Conservation (phyloP, 2,329 filamentous ascomycete genomes). For the Thermomyces lanuginosus region DNA sequence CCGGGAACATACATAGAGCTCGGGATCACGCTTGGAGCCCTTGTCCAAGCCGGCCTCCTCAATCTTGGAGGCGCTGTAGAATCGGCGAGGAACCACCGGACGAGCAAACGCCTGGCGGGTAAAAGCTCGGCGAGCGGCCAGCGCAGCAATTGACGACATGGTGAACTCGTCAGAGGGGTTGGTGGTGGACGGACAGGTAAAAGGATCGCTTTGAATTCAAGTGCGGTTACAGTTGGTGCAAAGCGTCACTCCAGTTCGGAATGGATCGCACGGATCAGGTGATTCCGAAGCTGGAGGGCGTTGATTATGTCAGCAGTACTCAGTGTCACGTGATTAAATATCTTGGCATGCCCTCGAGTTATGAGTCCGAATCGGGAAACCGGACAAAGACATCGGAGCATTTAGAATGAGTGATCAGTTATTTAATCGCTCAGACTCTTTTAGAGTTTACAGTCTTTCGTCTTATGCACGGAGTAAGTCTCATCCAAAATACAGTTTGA, state of each 20-base stretch:
- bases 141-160: constrained; percentile 29
- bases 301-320: too few species aligned
- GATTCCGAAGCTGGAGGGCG: constrained; percentile 3
- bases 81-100: constrained; percentile 23
- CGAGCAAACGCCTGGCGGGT: constrained; percentile 26
- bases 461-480: too few species aligned
- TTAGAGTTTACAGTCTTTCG: too few species aligned
- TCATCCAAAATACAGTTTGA: too few species aligned
- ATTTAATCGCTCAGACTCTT: too few species aligned
- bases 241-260: constrained; percentile 2
- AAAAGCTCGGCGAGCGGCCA: constrained; percentile 26
- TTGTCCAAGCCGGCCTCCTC: constrained; percentile 40
- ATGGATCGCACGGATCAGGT: constrained; percentile 7
- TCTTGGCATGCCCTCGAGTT: too few species aligned
- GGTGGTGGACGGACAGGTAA: constrained; percentile 1
- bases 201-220: not conserved
- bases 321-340: too few species aligned
- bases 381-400: too few species aligned
- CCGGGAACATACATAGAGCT: constrained; percentile 48
- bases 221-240: not conserved
- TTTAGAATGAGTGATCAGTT: too few species aligned
- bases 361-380: too few species aligned
- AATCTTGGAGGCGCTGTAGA: constrained; percentile 25
- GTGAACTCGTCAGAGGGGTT: constrained; percentile 3
- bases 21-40: constrained; percentile 53